phyloP scores from a whole-genome alignment of 1,139 yeast genomes.

The Blastobotrys elegans region DNA sequence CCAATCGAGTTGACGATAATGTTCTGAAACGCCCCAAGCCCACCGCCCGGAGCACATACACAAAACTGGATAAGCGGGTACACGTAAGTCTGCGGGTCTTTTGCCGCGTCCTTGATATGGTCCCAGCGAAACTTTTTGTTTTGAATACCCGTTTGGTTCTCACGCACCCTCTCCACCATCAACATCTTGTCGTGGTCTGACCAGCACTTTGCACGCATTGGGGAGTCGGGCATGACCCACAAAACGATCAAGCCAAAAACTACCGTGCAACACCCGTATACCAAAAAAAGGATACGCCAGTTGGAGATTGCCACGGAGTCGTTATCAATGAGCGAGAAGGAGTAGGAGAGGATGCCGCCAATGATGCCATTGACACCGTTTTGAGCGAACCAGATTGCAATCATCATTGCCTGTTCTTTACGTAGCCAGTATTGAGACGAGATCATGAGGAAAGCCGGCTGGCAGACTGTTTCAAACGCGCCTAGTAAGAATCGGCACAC shows the following conservation, averaged over 20 bases:
- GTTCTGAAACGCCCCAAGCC: conserved; percentile 21
- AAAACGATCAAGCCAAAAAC: conserved; percentile 43
- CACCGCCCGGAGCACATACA: conserved; percentile 27
- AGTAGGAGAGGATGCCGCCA: conserved; percentile 22
- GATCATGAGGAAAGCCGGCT: conserved; percentile 23
- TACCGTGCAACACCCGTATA: conserved; percentile 42
- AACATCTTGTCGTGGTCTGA: conserved; percentile 40
- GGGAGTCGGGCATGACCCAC: conserved; percentile 45
- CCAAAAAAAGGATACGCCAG: conserved; percentile 45
- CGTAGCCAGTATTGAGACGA: conserved; percentile 27
- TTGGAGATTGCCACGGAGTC: conserved; percentile 32
- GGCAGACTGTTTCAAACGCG: conserved; percentile 41
- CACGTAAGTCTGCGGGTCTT: conserved; percentile 42
- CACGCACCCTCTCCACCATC: conserved; percentile 46
- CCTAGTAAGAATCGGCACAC: conserved; percentile 48
- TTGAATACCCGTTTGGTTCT: conserved; percentile 46
- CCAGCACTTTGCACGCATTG: conserved; percentile 46
- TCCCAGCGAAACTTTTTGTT: conserved; percentile 44
- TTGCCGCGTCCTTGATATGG: conserved; percentile 42
- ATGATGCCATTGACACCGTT: conserved; percentile 25
- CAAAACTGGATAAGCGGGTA: conserved; percentile 30
- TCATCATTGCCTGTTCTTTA: conserved; percentile 23
- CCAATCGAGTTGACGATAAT: conserved; percentile 16
- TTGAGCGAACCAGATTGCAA: conserved; percentile 20
- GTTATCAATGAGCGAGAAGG: conserved; percentile 22